These are phyloP conservation scores for Boletellus emodensis DNA, from an alignment of 768 basidiomycete genomes.

Conservation along the genomic window DNA sequence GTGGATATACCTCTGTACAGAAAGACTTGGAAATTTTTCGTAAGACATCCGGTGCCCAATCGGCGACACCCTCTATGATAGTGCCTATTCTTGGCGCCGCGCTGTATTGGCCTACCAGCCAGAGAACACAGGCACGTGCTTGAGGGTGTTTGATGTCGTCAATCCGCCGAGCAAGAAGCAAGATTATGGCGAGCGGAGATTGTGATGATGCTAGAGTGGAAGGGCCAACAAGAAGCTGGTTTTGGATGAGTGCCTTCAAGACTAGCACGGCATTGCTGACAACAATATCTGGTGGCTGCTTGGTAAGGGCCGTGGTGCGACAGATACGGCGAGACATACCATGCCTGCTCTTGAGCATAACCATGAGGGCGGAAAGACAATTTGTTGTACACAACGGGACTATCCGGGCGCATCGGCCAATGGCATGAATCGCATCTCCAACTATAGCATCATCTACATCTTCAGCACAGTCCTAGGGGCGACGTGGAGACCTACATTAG, in stretches of 20 bases:
- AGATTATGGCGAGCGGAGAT: conserved; percentile 64
- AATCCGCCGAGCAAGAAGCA: conserved; percentile 69
- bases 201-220: conserved; percentile 27
- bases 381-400: conserved; percentile 67
- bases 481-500: neutral
- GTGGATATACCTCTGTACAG: conserved; percentile 52
- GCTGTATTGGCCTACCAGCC: conserved; percentile 91
- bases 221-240: conserved; percentile 43
- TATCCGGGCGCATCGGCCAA: conserved; percentile 69
- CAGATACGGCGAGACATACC: conserved; percentile 45
- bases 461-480: conserved; percentile 70
- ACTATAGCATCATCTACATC: conserved; percentile 71
- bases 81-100: conserved; percentile 33
- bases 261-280: conserved; percentile 81
- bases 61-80: conserved; percentile 54
- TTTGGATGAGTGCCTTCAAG: conserved; percentile 79
- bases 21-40: conserved; percentile 77
- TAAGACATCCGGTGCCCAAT: conserved; percentile 88
- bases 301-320: neutral
- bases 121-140: conserved; percentile 84
- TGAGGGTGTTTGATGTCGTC: conserved; percentile 76
- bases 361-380: conserved; percentile 72
- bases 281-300: conserved; percentile 53
- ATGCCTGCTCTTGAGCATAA: conserved; percentile 72
- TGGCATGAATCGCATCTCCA: conserved; percentile 66